phyloP scores from a whole-genome alignment of 352 stramenopile species.

The Globisporangium nagaii region DNA sequence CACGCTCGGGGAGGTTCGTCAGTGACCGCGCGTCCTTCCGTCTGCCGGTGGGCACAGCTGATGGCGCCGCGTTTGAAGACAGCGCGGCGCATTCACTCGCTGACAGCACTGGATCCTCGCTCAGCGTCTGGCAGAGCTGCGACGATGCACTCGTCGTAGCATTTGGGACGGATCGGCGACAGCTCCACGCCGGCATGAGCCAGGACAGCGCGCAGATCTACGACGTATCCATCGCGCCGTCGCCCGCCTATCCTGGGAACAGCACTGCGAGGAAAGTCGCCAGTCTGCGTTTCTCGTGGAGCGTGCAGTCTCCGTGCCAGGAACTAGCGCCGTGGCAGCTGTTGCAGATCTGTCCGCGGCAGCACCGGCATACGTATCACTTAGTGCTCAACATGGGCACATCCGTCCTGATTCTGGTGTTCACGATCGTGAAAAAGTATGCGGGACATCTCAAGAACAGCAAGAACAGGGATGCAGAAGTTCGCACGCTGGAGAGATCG shows the following conservation, averaged over 20 bases:
- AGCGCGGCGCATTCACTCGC: background rate
- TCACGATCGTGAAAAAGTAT: constrained; percentile 9
- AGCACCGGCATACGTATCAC: constrained; percentile 21
- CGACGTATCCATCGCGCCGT: constrained; percentile 40
- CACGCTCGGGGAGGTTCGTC: background rate
- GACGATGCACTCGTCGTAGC: constrained; percentile 43
- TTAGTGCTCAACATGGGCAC: constrained; percentile 43
- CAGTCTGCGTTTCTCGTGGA: constrained; percentile 36
- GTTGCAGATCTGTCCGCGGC: constrained; percentile 13
- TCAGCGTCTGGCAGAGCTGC: constrained; percentile 58
- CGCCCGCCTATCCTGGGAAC: constrained; percentile 14
- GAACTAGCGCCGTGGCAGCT: constrained; percentile 48
- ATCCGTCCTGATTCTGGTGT: constrained; percentile 27
- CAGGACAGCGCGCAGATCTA: constrained; percentile 21
- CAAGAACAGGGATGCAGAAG: too few relatives aligned
- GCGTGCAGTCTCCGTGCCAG: constrained; percentile 19
- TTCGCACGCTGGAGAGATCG: too few relatives aligned
- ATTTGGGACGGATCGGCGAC: constrained; percentile 20
- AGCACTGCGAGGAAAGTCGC: constrained; percentile 6
- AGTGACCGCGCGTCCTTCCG: background rate
- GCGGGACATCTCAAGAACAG: too few relatives aligned
- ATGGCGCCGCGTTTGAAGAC: background rate
- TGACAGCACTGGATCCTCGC: constrained; percentile 13
- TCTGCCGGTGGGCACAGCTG: background rate
- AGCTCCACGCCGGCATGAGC: constrained; percentile 10